Conservation (phyloP, 768 basidiomycete species). For the Harrya chromipes region DNA sequence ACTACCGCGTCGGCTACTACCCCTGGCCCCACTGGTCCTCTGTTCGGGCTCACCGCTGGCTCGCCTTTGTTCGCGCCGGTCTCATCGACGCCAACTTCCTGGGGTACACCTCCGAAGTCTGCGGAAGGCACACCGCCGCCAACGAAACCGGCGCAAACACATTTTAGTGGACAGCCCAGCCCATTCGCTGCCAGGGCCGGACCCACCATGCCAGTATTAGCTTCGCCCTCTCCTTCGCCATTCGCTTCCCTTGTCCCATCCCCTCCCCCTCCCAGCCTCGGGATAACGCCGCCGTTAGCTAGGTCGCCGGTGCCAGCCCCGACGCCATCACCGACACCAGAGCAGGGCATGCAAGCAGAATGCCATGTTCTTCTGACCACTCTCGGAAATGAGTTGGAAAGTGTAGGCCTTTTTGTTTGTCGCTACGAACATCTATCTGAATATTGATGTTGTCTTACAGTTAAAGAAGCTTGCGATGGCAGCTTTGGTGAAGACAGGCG, state of each 20-base stretch:
- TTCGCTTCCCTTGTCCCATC: neutral
- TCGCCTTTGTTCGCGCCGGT: slow-evolving; percentile 9
- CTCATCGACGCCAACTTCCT: slow-evolving; percentile 1
- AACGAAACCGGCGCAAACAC: slow-evolving; percentile 1
- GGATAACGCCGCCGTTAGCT: slow-evolving; percentile 4
- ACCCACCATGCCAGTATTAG: neutral
- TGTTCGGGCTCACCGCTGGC: slow-evolving; percentile 9
- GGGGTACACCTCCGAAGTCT: slow-evolving; percentile 7
- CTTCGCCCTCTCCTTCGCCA: neutral
- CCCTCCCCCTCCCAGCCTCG: neutral
- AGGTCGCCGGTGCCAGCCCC: slow-evolving; percentile 6
- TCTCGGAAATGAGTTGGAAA: slow-evolving; percentile 52
- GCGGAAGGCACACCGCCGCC: neutral
- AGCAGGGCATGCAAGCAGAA: slow-evolving; percentile 69
- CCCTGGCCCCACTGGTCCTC: slow-evolving; percentile 3
- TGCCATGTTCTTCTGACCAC: slow-evolving; percentile 46
- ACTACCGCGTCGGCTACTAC: slow-evolving; percentile 4
- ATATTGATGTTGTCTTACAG: slow-evolving; percentile 29
- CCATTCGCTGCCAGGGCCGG: slow-evolving; percentile 3
- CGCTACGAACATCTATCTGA: neutral
- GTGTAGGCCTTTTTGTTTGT: slow-evolving; percentile 42
- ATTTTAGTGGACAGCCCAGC: slow-evolving; percentile 14
- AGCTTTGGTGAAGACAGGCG: slow-evolving; percentile 34
- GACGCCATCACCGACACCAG: slow-evolving; percentile 27
- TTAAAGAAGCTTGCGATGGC: slow-evolving; percentile 40